Base-by-base conservation (phyloP, 768 basidiomycete species). In the Boletus pseudopeckii region DNA sequence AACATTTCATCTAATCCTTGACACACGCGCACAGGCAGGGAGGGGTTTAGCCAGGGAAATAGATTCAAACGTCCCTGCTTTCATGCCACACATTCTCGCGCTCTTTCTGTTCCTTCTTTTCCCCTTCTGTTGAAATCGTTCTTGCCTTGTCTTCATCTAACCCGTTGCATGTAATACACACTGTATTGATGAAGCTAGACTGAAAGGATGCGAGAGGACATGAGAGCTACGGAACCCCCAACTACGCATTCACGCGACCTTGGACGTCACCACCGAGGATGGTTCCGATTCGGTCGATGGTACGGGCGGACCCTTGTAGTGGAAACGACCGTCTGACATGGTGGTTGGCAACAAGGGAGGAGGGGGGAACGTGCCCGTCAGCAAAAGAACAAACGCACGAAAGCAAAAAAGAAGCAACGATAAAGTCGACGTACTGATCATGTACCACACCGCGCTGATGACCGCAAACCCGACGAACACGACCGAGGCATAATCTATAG, bases 401-500 rank as follows among this genome's bases (percentile, higher is more conserved):
- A 9, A 9, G n/a, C n/a, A 28, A 1, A 28, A 28, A 28, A 28
- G 9, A 28, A 7, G 9, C 1, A 28, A 9, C 28, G 8, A 28
- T 9, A 28, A 28, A 2, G 8, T 7, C 28, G 28, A 28, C 28
- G 39, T 55, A 83, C 81, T 75, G 53, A 82, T 76, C 30, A 76
- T 44, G 58, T 86, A 87, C 85, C 84, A 87, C 24, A 75, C 69
- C 0, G 76, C 80, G 48, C 83, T 84, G 32, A 86, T 76, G 15
- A 71, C 54, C 1, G 71, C 81, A 55, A 87, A 86, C 4, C 81
- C 84, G 38, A 83, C 79, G 53, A 85, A 86, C 15, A 86, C 83
- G 14, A 82, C 84, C 9, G 80, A 80, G 11, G 84, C 84, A 55
- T 84, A 85, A 68, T 88, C 85, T 86, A 26, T 11, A n/a, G 24